Percentiles rank a stretch among this genome's conserved stretches.
These are phyloP conservation scores for Xanthoconium separans DNA, from an alignment of 1,284 basidiomycete species.

Conservation along the genomic window DNA sequence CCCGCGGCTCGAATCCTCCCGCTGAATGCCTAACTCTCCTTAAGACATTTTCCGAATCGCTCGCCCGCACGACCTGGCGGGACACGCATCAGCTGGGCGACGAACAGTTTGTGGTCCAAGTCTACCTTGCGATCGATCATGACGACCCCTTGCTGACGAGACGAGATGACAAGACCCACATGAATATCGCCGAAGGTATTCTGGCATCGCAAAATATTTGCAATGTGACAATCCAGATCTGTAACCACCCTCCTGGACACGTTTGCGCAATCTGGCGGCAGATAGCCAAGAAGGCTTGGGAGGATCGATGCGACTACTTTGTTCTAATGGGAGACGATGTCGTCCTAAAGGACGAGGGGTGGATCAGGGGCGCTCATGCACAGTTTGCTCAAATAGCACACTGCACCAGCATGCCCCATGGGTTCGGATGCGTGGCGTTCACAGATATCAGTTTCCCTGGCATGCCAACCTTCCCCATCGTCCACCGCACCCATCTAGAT, in stretches of 20 bases:
- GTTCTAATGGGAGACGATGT: constrained; percentile 59
- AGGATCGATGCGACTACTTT: constrained; percentile 50
- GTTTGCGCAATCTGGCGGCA: constrained; percentile 56
- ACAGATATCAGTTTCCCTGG: constrained; percentile 55
- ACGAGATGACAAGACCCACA: constrained; percentile 7
- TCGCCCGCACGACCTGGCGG: constrained; percentile 46
- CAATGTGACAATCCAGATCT: constrained; percentile 38
- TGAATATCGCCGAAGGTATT: constrained; percentile 39
- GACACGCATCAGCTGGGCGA: constrained; percentile 38
- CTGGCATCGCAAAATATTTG: constrained; percentile 38
- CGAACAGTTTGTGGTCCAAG: constrained; percentile 35
- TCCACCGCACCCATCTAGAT: constrained; percentile 54
- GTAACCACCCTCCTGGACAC: constrained; percentile 42
- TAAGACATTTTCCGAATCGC: constrained; percentile 41
- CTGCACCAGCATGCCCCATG: constrained; percentile 35
- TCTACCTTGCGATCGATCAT: constrained; percentile 57
- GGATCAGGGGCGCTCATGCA: constrained; percentile 45
- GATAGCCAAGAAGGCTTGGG: constrained; percentile 47
- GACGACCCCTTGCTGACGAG: constrained; percentile 44
- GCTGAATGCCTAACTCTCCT: constrained; percentile 44
- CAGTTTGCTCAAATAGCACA: constrained; percentile 40
- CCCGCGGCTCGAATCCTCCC: constrained; percentile 39
- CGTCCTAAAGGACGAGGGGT: constrained; percentile 46
- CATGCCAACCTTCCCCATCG: constrained; percentile 60
- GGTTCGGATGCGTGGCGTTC: constrained; percentile 59